Evolutionary conservation across 2,329 filamentous ascomycete species (phyloP).

Genomic region (Dactylellina drechsleri): DNA sequence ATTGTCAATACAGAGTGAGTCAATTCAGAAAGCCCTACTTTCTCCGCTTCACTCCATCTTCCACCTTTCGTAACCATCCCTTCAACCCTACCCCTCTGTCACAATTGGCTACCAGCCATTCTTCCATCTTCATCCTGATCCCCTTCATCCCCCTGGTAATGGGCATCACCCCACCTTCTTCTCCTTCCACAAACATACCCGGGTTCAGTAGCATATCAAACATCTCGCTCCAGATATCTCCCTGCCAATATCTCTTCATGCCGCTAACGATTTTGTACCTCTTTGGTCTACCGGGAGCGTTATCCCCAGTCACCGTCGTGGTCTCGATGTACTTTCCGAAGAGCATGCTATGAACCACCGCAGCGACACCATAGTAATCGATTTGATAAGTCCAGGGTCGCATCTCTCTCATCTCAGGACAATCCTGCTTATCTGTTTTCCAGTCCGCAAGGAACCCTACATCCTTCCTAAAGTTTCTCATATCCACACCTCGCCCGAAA

Average conservation of each 20-base stretch:
- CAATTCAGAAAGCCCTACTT: slow-evolving; percentile 49
- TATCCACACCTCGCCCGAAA: slow-evolving; percentile 93
- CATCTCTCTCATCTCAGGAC: slow-evolving; percentile 92
- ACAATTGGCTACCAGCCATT: slow-evolving; percentile 80
- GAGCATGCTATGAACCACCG: slow-evolving; percentile 84
- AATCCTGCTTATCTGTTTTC: slow-evolving; percentile 84
- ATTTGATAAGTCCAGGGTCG: slow-evolving; percentile 98
- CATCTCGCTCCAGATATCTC: slow-evolving; percentile 83
- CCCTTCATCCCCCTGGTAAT: slow-evolving; percentile 75
- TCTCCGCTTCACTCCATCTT: slow-evolving; percentile 59
- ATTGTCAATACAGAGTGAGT: slow-evolving; percentile 1
- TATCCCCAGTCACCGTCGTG: slow-evolving; percentile 64
- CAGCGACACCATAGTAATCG: slow-evolving; percentile 92
- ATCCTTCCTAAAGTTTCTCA: slow-evolving; percentile 79
- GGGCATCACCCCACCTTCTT: slow-evolving; percentile 76
- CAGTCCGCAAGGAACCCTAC: slow-evolving; percentile 95
- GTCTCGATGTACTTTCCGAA: slow-evolving; percentile 97
- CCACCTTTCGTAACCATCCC: slow-evolving; percentile 73
- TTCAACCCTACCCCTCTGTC: slow-evolving; percentile 82
- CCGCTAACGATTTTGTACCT: slow-evolving; percentile 82
- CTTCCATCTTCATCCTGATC: slow-evolving; percentile 82
- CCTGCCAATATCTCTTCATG: slow-evolving; percentile 96
- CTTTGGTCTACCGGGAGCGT: slow-evolving; percentile 69
- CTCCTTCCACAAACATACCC: slow-evolving; percentile 70
- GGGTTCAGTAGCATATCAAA: slow-evolving; percentile 92